Conservation (phyloP, 2,329 filamentous ascomycete species). For the Nemania diffusa region DNA sequence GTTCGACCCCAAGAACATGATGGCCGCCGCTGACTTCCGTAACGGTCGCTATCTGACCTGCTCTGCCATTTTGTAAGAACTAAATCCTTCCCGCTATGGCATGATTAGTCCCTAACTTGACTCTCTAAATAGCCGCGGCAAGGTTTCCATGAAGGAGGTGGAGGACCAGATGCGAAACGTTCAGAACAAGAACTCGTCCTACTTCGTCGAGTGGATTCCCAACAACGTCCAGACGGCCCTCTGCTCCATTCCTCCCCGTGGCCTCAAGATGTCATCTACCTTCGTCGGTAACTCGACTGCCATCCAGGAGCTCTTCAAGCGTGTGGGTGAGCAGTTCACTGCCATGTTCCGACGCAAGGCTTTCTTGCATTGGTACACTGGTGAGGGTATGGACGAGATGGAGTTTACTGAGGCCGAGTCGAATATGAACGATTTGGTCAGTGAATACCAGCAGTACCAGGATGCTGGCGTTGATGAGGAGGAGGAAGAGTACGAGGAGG, state of each 20-base stretch:
- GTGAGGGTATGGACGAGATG: conserved; percentile 99
- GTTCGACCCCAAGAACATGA: conserved; percentile 99
- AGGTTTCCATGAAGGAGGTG: conserved; percentile 99
- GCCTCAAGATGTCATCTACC: conserved; percentile 98
- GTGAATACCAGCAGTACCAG: conserved; percentile 99
- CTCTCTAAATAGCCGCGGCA: conserved; percentile 77
- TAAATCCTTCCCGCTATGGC: not conserved
- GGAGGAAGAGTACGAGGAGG: conserved; percentile 95
- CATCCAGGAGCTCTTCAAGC: conserved; percentile 99
- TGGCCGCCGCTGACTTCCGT: conserved; percentile 99
- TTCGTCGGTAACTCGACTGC: conserved; percentile 99
- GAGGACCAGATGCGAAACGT: conserved; percentile 99
- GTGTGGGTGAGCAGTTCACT: conserved; percentile 99
- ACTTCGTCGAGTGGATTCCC: conserved; percentile 99
- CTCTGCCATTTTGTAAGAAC: conserved; percentile 92
- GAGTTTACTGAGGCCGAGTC: conserved; percentile 99
- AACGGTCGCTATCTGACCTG: conserved; percentile 99
- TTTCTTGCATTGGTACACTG: conserved; percentile 99
- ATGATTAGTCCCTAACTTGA: conserved; percentile 40
- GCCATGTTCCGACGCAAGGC: conserved; percentile 99
- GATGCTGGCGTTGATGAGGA: conserved; percentile 97
- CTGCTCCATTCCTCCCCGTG: conserved; percentile 97
- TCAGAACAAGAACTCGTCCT: conserved; percentile 99
- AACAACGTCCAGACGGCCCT: conserved; percentile 99
- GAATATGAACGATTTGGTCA: conserved; percentile 99